A percentile compares a stretch with the other conserved stretches of the same genome.
Evolutionary conservation across 176 grass and related monocot species (phyloP).

Genomic region (Puccinellia tenuiflora): DNA sequence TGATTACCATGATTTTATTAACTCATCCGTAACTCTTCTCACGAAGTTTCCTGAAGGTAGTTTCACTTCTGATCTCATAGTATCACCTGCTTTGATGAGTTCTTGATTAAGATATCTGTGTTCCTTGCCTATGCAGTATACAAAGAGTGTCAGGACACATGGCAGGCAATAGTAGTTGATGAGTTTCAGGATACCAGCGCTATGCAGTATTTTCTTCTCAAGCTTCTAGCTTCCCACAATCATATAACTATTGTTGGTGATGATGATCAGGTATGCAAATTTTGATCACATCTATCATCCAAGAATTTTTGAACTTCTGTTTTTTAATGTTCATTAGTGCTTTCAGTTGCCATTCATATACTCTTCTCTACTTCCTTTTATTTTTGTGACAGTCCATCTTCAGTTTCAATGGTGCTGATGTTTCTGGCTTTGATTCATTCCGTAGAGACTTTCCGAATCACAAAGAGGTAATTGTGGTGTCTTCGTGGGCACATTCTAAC

Average conservation of each 20-base stretch:
- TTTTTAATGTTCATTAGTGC: slow-evolving; percentile 1
- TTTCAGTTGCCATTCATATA: slow-evolving; percentile 17
- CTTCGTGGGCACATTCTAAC: neutral
- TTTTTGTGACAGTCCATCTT: slow-evolving; percentile 84
- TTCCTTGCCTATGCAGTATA: slow-evolving; percentile 52
- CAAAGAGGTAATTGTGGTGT: slow-evolving; percentile 55
- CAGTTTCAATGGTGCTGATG: slow-evolving; percentile 95
- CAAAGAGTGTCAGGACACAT: slow-evolving; percentile 67
- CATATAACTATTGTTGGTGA: slow-evolving; percentile 90
- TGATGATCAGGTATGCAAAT: slow-evolving; percentile 76
- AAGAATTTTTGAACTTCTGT: slow-evolving; percentile 16
- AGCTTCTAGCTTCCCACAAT: slow-evolving; percentile 73
- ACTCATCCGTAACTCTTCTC: slow-evolving; percentile 73
- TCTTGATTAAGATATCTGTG: slow-evolving; percentile 2
- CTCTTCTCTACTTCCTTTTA: slow-evolving; percentile 17
- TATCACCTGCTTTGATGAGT: slow-evolving; percentile 4
- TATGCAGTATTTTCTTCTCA: slow-evolving; percentile 89
- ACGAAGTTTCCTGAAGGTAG: slow-evolving; percentile 81
- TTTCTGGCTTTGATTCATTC: slow-evolving; percentile 93
- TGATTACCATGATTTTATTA: slow-evolving; percentile 98
- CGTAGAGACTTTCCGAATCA: slow-evolving; percentile 84
- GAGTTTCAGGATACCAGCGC: slow-evolving; percentile 99
- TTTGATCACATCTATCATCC: slow-evolving; percentile 24
- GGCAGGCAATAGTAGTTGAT: slow-evolving; percentile 84
- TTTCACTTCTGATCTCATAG: slow-evolving; percentile 3